A percentile compares a stretch with the other conserved stretches of the same genome.
Evolutionary conservation across 2,329 filamentous ascomycete species (phyloP).

Genomic region (Dactylellina parvicollis): DNA sequence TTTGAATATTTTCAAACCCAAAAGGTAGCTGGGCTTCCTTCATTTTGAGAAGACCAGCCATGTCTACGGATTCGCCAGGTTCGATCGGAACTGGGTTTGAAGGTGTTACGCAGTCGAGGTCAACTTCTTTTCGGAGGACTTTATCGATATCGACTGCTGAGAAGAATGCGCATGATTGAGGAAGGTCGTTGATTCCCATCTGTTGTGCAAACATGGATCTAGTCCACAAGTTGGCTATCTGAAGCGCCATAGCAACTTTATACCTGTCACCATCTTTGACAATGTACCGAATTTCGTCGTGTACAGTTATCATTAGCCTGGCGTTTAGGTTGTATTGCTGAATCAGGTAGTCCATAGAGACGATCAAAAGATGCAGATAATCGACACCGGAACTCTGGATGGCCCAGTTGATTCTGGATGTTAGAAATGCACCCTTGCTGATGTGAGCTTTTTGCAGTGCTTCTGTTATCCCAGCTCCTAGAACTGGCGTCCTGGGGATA

Average conservation of each 20-base stretch:
- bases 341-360: conserved; percentile 92
- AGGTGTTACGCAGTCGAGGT: conserved; percentile 96
- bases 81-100: conserved; percentile 81
- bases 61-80: conserved; percentile 87
- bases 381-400: conserved; percentile 98
- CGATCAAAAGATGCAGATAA: conserved; percentile 91
- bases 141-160: conserved; percentile 94
- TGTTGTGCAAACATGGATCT: conserved; percentile 97
- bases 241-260: conserved; percentile 87
- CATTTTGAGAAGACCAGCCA: conserved; percentile 78
- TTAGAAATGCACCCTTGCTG: conserved; percentile 89
- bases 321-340: conserved; percentile 85
- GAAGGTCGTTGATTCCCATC: conserved; percentile 92
- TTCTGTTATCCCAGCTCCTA: conserved; percentile 95
- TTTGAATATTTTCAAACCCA: conserved; percentile 33
- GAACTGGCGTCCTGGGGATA: conserved; percentile 84
- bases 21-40: conserved; percentile 63
- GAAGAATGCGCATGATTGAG: conserved; percentile 94
- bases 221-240: conserved; percentile 95
- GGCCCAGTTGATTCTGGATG: conserved; percentile 97
- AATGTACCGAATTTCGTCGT: conserved; percentile 96
- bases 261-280: conserved; percentile 88
- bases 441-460: conserved; percentile 89
- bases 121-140: conserved; percentile 95
- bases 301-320: conserved; percentile 89